Evolutionary conservation across 192 early-diverging fungal species (phyloP).

Genomic region (Chytriomyces hyalinus): DNA sequence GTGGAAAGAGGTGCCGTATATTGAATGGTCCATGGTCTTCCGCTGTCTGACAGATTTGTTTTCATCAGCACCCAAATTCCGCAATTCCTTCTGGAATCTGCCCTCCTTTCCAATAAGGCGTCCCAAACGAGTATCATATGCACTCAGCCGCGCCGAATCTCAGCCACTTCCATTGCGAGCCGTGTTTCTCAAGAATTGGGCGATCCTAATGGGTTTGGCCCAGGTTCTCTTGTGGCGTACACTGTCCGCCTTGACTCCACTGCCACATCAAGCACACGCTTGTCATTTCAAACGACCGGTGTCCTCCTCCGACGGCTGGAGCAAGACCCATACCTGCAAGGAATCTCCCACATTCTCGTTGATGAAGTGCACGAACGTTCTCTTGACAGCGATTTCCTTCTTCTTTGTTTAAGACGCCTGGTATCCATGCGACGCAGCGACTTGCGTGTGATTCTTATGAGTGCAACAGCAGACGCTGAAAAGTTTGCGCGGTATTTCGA

Average conservation of each 20-base stretch:
- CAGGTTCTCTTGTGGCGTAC: conserved; percentile 73
- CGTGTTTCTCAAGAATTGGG: conserved; percentile 78
- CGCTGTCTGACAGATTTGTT: conserved; percentile 54
- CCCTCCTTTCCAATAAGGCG: conserved; percentile 47
- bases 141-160: conserved; percentile 72
- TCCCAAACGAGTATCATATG: conserved; percentile 64
- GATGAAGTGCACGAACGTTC: conserved; percentile 83
- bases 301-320: conserved; percentile 73
- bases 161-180: conserved; percentile 79
- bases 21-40: not conserved
- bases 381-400: conserved; percentile 77
- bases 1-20: conserved; percentile 29
- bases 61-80: conserved; percentile 75
- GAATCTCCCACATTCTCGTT: conserved; percentile 72
- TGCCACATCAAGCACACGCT: conserved; percentile 57
- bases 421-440: conserved; percentile 32
- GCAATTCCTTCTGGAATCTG: conserved; percentile 72
- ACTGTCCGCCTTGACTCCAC: conserved; percentile 71
- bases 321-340: conserved; percentile 59
- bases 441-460: conserved; percentile 69
- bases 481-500: conserved; percentile 57
- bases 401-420: conserved; percentile 67
- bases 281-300: conserved; percentile 80
- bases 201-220: conserved; percentile 56
- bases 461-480: conserved; percentile 73